Base-by-base conservation (phyloP, 2,329 filamentous ascomycete species). In the Cercospora sp. region DNA sequence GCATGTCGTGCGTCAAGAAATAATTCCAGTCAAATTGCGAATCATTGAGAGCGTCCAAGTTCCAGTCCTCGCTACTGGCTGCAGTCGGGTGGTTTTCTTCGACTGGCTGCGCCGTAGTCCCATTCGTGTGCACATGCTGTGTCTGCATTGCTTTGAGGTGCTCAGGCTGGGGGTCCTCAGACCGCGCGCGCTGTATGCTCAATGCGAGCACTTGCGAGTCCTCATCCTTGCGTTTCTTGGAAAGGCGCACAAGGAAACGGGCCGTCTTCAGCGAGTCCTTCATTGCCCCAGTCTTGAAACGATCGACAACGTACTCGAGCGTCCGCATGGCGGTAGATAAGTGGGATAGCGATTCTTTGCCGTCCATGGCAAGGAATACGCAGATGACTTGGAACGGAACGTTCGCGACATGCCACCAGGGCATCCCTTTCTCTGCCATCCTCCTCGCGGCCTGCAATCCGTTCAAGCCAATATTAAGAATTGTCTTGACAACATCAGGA, bases 371-470 rank as follows among this genome's bases (percentile, higher is more conserved):
- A 1, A 88, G 78, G 5, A 87, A 76, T 0, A 86, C 80, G 67
- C 86, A 87, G 31, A 88, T 80, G 0, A 86, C 82, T 63, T 88
- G 86, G 68, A 88, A 88, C 0, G 86, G 86, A 0, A 88, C 84
- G 60, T 88, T 87, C 30, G 85, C 85, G 57, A 86, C 82, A 66
- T 88, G 86, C 71, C 88, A 87, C 86, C 86, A 89, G 0, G 86
- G 86, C 2, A 80, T 79, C 12, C 79, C 78, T 9, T 77, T 75
- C 2, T 80, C 78, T 0, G 84, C 77, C 73, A 87, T 82, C 5
- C 75, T 75, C 5, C 81, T 79, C 0, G 86, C 84, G 0, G 84
- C 83, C 23, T 79, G 77, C 9, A 87, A 80, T 0, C 82, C 85
- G 23, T 75, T 77, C 3, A 80, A 78, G 0, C 82, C 80, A 3